Evolutionary conservation across 495 filamentous ascomycete genomes (phyloP).

Genomic region (Hypoxylon subgilvum): DNA sequence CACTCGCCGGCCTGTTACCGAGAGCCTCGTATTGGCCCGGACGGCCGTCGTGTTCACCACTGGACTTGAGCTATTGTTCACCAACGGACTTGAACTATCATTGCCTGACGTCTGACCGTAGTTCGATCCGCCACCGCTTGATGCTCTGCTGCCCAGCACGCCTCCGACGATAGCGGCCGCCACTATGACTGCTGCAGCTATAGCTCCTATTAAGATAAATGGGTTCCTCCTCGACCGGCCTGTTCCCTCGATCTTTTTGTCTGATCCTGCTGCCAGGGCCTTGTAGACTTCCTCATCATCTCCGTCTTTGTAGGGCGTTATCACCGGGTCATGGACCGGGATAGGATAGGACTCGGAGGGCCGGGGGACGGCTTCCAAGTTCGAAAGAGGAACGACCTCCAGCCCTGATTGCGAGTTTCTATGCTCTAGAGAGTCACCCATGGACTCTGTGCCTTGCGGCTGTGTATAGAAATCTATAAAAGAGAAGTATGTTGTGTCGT

Average conservation of each 20-base stretch:
- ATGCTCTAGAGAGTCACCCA: background rate
- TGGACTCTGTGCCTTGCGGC: background rate
- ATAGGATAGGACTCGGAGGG: background rate
- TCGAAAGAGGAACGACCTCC: constrained; percentile 6
- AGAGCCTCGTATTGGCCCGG: constrained; percentile 11
- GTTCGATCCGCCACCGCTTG: background rate
- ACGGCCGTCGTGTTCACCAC: constrained; percentile 24
- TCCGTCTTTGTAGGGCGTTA: background rate
- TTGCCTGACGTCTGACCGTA: too few relatives aligned
- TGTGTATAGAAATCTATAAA: too few relatives aligned
- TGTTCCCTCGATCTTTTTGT: background rate
- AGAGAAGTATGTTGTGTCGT: too few relatives aligned
- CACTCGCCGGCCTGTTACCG: constrained; percentile 21
- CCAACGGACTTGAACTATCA: background rate
- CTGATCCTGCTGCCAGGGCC: background rate
- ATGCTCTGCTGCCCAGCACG: constrained; percentile 16
- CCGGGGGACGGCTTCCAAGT: constrained; percentile 12
- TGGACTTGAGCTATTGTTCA: background rate
- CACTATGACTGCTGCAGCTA: constrained; percentile 6
- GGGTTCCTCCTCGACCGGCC: constrained; percentile 12
- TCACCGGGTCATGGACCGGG: background rate
- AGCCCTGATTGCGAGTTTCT: constrained; percentile 24
- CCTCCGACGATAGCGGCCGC: constrained; percentile 17
- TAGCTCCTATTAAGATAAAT: constrained; percentile 8
- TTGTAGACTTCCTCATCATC: background rate